phyloP scores from a whole-genome alignment of 352 stramenopile species.

The Globisporangium iwayamae region DNA sequence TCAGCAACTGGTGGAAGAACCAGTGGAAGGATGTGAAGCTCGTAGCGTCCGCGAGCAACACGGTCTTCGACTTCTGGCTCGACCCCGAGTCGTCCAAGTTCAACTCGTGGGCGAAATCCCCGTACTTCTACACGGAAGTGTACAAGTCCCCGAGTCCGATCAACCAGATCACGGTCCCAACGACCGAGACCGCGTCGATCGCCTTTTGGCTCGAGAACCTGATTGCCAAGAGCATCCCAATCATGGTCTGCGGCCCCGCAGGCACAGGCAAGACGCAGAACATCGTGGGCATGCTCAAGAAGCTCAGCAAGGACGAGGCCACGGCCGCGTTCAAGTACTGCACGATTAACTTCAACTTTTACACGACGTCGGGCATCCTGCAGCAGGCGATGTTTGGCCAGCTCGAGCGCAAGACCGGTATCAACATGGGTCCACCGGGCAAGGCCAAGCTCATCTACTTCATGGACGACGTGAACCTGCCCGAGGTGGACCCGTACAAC shows the following conservation, averaged over 20 bases:
- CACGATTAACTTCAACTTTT: slow-evolving; percentile 98
- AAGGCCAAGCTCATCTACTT: slow-evolving; percentile 95
- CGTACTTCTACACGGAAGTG: slow-evolving; percentile 92
- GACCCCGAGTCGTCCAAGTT: slow-evolving; percentile 91
- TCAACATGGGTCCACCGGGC: slow-evolving; percentile 91
- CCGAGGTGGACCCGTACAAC: slow-evolving; percentile 95
- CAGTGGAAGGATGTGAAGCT: slow-evolving; percentile 97
- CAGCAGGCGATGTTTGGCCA: slow-evolving; percentile 91
- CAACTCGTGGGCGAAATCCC: slow-evolving; percentile 93
- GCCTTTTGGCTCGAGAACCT: slow-evolving; percentile 95
- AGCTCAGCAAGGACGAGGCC: slow-evolving; percentile 85
- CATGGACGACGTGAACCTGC: slow-evolving; percentile 96
- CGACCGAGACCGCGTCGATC: slow-evolving; percentile 93
- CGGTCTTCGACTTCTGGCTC: slow-evolving; percentile 97
- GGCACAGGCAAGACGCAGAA: slow-evolving; percentile 95
- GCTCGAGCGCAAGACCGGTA: slow-evolving; percentile 94
- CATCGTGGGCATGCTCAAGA: slow-evolving; percentile 94
- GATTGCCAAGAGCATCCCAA: slow-evolving; percentile 84
- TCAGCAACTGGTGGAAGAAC: slow-evolving; percentile 95
- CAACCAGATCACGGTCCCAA: slow-evolving; percentile 92
- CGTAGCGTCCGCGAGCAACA: slow-evolving; percentile 89
- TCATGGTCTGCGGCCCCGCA: slow-evolving; percentile 94
- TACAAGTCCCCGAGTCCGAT: slow-evolving; percentile 85
- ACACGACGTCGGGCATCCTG: slow-evolving; percentile 92
- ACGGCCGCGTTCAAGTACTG: slow-evolving; percentile 81